Evolutionary conservation across 2,329 filamentous ascomycete genomes (phyloP), one percentile per base, ranked within the genome.

Genomic region (Talaromyces sp.): DNA sequence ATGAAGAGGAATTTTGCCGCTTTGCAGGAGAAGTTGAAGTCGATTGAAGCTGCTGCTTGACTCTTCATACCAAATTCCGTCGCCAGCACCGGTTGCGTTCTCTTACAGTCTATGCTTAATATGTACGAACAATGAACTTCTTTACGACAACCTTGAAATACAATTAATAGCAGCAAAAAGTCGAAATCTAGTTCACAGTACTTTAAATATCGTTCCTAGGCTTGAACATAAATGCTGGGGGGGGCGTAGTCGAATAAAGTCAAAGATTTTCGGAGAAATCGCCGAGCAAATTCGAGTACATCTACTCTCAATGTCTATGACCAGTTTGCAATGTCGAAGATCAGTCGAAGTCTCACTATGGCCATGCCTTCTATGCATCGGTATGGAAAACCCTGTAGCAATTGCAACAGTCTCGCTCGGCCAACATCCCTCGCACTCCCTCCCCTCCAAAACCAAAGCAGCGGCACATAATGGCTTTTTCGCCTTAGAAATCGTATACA

Each of bases 1-100:
- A 82, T 85, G 77, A 74, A 77, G 63, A 73, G 81, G 58, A 84
- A 85, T 64, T 85, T 79, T 67, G 73, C 74, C 45, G 79, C 78
- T 19, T 65, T 83, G 63, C 74, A 81, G 66, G 77, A 75, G 40
- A 82, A 78, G 66, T 71, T 78, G 65, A 73, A 69, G 61, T 62
- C 65, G 17, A 50, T 61, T 3, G 59, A 57, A 7, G 45, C 46
- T 45, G 13, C 43, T 33, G 43, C 28, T 31, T 48, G n/a, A 48
- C 11, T 25, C 25, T 19, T 43, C n/a, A n/a, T n/a, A n/a, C n/a
- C n/a, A n/a, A n/a, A n/a, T n/a, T n/a, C n/a, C n/a, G n/a, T n/a
- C n/a, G n/a, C n/a, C n/a, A n/a, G n/a, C n/a, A n/a, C n/a, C n/a
- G n/a, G n/a, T n/a, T n/a, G n/a, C n/a, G n/a, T n/a, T n/a, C n/a